Conservation (phyloP, 495 filamentous ascomycete species). For the Trichocladium uniseriatum region DNA sequence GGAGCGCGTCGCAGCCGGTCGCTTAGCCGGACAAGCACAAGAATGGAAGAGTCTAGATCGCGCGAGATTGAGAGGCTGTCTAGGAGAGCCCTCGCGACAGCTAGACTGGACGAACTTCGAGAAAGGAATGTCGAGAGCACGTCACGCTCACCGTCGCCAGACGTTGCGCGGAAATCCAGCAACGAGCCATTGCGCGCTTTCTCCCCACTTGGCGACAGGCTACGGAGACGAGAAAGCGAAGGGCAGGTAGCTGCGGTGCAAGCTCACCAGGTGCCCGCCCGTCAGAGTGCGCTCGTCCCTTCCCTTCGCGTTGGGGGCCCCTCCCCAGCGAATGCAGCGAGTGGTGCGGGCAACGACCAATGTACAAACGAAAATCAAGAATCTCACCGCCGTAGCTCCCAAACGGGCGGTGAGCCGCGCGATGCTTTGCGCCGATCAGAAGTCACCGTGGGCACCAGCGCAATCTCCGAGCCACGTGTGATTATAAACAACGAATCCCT, state of each 20-base stretch:
- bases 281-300: not conserved
- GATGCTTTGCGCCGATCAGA: constrained; percentile 57
- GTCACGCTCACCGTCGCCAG: constrained; percentile 30
- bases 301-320: not conserved
- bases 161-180: constrained; percentile 18
- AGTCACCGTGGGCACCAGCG: constrained; percentile 49
- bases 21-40: constrained; percentile 24
- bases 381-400: constrained; percentile 6
- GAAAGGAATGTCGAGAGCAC: constrained; percentile 40
- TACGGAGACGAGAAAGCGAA: constrained; percentile 26
- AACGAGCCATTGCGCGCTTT: constrained; percentile 14
- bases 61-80: constrained; percentile 52
- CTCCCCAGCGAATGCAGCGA: not conserved
- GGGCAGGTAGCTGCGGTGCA: not conserved
- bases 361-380: not conserved
- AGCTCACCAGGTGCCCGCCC: not conserved
- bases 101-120: constrained; percentile 47
- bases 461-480: constrained; percentile 22
- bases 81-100: constrained; percentile 49
- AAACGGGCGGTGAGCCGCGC: constrained; percentile 47
- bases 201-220: constrained; percentile 17
- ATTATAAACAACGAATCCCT: not conserved
- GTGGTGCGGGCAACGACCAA: not conserved
- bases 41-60: constrained; percentile 47
- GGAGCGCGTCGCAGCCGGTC: constrained; percentile 4